Evolutionary conservation across 169 alveolate species (phyloP).

Genomic region (Neospora caninum): DNA sequence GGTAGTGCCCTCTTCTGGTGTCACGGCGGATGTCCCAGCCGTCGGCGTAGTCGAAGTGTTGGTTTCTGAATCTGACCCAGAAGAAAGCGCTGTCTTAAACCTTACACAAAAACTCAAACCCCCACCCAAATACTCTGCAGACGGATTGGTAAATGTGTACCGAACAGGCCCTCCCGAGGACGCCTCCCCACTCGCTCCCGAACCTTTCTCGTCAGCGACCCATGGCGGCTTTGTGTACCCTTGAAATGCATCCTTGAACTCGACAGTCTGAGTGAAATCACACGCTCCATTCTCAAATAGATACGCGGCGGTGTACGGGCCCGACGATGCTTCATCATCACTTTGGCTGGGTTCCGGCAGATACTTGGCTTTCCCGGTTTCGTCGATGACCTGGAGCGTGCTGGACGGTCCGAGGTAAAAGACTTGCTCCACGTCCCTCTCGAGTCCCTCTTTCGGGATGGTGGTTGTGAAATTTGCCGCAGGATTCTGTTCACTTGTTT

Average conservation of each 20-base stretch:
- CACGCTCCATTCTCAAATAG: neutral
- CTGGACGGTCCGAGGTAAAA: neutral
- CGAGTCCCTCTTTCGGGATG: neutral
- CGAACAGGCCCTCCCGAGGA: neutral
- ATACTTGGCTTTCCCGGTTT: neutral
- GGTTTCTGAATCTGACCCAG: too few relatives aligned
- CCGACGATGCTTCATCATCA: neutral
- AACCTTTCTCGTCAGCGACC: neutral
- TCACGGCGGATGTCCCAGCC: too few relatives aligned
- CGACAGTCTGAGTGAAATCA: neutral
- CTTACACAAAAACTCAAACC: neutral
- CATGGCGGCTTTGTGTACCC: neutral
- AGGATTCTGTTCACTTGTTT: neutral
- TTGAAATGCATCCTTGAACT: neutral
- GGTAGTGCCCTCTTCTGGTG: too few relatives aligned
- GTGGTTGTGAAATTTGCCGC: neutral
- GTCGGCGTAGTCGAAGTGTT: too few relatives aligned
- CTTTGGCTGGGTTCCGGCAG: neutral
- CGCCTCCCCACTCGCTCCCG: neutral
- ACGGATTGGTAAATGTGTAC: neutral
- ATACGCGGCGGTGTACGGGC: neutral
- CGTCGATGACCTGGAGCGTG: conserved; percentile 7
- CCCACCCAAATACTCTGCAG: conserved; percentile 7
- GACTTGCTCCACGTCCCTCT: neutral
- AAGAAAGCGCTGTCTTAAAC: neutral